These are phyloP conservation scores for Plasmopara viticola DNA, from an alignment of 352 stramenopile genomes.

Conservation along the genomic window DNA sequence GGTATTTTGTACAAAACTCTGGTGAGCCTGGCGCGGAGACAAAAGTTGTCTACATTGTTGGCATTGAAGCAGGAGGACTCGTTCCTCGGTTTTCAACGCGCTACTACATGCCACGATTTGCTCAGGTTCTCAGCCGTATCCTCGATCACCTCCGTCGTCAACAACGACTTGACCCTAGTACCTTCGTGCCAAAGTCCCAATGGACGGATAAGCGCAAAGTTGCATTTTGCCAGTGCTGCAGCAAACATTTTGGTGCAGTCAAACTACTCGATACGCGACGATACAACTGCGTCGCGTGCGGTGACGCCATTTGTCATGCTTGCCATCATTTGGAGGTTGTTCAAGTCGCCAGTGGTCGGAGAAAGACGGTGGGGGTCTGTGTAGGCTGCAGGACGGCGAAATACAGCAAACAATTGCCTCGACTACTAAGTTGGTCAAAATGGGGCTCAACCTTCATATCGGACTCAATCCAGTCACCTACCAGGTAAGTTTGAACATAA, in stretches of 20 bases:
- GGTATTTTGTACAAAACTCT: constrained; percentile 36
- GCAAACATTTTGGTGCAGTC: constrained; percentile 29
- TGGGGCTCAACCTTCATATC: constrained; percentile 17
- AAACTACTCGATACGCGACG: constrained; percentile 24
- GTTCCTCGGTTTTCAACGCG: constrained; percentile 26
- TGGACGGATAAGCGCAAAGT: constrained; percentile 31
- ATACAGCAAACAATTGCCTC: constrained; percentile 1
- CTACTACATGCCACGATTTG: constrained; percentile 36
- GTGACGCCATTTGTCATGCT: constrained; percentile 40
- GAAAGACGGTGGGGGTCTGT: constrained; percentile 24
- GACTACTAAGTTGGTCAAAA: constrained; percentile 15
- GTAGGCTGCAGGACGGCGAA: constrained; percentile 23
- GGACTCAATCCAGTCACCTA: constrained; percentile 16
- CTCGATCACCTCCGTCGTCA: constrained; percentile 22
- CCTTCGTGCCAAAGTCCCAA: constrained; percentile 23
- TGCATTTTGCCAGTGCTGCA: constrained; percentile 35
- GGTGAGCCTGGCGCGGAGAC: constrained; percentile 20
- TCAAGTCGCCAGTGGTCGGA: constrained; percentile 23
- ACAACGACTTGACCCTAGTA: constrained; percentile 23
- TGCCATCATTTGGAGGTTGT: constrained; percentile 34
- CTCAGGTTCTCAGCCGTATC: constrained; percentile 31
- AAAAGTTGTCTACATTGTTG: constrained; percentile 35
- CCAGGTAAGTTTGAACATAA: background rate
- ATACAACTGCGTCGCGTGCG: constrained; percentile 47
- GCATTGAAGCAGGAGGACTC: constrained; percentile 34